These are phyloP conservation scores for Phytophthora pini DNA, from an alignment of 352 stramenopile genomes.

Conservation along the genomic window DNA sequence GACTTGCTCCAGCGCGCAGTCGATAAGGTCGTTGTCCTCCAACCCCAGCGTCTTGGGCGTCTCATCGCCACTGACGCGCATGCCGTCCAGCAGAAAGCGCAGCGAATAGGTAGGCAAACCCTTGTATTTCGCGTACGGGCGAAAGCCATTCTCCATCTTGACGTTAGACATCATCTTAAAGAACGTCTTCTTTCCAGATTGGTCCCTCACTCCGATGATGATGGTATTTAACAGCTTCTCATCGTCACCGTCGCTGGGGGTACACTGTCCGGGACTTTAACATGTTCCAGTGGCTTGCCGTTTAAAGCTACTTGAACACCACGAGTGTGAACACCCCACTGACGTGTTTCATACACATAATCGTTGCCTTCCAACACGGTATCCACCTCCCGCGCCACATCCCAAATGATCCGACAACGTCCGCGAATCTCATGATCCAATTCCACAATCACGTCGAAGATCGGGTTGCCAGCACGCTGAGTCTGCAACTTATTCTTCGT, in stretches of 20 bases:
- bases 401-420: constrained; percentile 69
- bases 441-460: constrained; percentile 91
- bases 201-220: no score
- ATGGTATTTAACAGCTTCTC: no score
- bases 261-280: constrained; percentile 68
- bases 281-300: background rate
- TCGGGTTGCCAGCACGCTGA: constrained; percentile 58
- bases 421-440: constrained; percentile 58
- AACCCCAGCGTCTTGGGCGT: constrained; percentile 98
- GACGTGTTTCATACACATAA: constrained; percentile 49
- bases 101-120: constrained; percentile 90
- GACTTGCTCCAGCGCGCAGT: constrained; percentile 94
- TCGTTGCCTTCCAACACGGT: constrained; percentile 49
- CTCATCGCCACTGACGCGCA: no score
- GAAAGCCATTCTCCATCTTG: no score
- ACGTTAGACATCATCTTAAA: no score
- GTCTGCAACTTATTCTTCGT: constrained; percentile 49
- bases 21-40: constrained; percentile 98
- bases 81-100: constrained; percentile 96
- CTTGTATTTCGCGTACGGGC: no score
- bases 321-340: constrained; percentile 32
- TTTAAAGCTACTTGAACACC: constrained; percentile 38
- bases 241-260: no score
- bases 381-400: constrained; percentile 77
- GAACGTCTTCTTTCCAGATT: no score